Conservation (phyloP, 176 grass and related monocot genomes). For the Aechmea fasciata region DNA sequence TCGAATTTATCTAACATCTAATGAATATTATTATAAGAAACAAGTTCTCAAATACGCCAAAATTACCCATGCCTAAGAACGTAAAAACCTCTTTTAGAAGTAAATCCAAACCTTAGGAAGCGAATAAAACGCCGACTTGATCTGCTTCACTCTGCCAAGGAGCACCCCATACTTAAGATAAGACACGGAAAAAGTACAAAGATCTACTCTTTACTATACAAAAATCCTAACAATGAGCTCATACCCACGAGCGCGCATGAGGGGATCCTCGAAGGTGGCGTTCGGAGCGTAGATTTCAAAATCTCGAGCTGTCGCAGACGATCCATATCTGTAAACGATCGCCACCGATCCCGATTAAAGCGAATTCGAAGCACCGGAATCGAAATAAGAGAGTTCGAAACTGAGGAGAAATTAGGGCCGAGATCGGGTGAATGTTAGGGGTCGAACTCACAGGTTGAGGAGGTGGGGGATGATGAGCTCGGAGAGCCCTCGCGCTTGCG, state of each 20-base stretch:
- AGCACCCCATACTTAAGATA: slow-evolving; percentile 1
- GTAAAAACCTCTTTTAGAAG: neutral
- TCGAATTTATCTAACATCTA: no score
- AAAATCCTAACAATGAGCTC: neutral
- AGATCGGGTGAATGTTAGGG: neutral
- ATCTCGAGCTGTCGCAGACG: slow-evolving; percentile 35
- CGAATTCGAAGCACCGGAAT: neutral
- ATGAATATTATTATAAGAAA: no score
- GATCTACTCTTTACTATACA: neutral
- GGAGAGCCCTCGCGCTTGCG: slow-evolving; percentile 13
- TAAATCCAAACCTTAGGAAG: slow-evolving; percentile 32
- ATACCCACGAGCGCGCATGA: slow-evolving; percentile 43
- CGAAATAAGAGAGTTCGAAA: neutral
- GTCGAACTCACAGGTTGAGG: slow-evolving; percentile 25
- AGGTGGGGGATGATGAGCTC: slow-evolving; percentile 33
- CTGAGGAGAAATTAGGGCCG: neutral
- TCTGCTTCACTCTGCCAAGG: slow-evolving; percentile 39
- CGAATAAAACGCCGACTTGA: slow-evolving; percentile 47
- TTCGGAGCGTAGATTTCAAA: slow-evolving; percentile 43
- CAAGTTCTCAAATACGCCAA: no score
- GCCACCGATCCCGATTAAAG: neutral
- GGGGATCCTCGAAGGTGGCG: slow-evolving; percentile 43
- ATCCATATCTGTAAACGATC: slow-evolving; percentile 27
- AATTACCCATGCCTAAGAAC: no score
- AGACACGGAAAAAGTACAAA: slow-evolving; percentile 2